A percentile compares a stretch with the other conserved stretches of the same genome.
phyloP scores from a whole-genome alignment of 768 basidiomycete genomes.

The Calocera viscosa region DNA sequence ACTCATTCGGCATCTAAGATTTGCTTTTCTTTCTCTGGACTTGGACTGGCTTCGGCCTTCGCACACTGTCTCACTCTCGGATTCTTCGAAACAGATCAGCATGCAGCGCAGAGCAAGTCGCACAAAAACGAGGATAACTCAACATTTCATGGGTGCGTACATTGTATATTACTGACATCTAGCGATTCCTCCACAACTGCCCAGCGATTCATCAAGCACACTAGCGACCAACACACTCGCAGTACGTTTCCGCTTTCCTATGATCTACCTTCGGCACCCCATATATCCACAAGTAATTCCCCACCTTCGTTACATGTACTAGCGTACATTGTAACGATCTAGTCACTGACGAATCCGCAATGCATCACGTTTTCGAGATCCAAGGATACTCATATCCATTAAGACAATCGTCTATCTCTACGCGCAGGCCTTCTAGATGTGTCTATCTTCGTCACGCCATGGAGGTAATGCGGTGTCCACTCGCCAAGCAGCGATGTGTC shows the following conservation, averaged over 20 bases:
- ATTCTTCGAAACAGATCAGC: not conserved
- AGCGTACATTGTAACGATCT: not conserved
- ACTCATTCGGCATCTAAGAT: not conserved
- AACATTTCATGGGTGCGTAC: not conserved
- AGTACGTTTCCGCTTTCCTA: not conserved
- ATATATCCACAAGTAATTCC: not conserved
- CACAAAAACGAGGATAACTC: not conserved
- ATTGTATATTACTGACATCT: not conserved
- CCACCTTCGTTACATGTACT: not conserved
- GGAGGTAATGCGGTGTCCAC: conserved; percentile 4
- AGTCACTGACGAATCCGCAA: not conserved
- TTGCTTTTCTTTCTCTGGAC: not conserved
- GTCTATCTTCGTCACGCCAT: not conserved
- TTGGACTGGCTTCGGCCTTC: not conserved
- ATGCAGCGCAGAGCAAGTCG: not conserved
- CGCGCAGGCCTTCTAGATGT: not conserved
- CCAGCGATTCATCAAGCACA: not conserved
- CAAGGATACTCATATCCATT: not conserved
- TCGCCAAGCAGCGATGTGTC: not conserved
- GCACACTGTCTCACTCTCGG: not conserved
- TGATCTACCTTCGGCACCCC: not conserved
- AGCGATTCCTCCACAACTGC: not conserved
- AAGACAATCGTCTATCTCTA: not conserved
- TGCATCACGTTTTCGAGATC: not conserved
- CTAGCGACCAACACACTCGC: not conserved